Evolutionary conservation across 2,329 filamentous ascomycete species (phyloP).

Genomic region (Didymosphaeria variabile): DNA sequence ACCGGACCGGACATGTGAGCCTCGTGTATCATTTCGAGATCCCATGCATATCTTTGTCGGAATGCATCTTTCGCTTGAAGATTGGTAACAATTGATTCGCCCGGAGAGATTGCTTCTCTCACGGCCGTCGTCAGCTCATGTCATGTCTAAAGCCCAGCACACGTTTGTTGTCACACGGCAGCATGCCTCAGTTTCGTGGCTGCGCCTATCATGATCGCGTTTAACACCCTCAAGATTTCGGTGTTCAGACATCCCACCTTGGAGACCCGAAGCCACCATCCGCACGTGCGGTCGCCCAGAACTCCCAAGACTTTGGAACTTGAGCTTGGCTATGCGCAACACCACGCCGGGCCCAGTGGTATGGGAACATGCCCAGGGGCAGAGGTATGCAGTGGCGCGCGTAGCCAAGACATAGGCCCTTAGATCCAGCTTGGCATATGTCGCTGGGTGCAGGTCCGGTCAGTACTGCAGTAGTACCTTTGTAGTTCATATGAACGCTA

Average conservation of each 20-base stretch:
- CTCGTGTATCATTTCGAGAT: too few relatives aligned
- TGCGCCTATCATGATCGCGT: not conserved
- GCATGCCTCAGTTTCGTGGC: not conserved
- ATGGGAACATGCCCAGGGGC: not conserved
- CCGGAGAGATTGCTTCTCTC: too few relatives aligned
- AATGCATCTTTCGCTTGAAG: too few relatives aligned
- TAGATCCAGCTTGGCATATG: not conserved
- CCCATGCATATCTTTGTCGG: too few relatives aligned
- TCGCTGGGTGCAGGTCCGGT: not conserved
- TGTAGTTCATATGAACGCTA: not conserved
- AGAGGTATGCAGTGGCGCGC: not conserved
- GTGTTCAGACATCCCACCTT: not conserved
- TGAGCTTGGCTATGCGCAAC: not conserved
- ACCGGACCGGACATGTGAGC: too few relatives aligned
- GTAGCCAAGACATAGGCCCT: not conserved
- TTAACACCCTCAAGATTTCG: not conserved
- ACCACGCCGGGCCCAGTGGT: not conserved
- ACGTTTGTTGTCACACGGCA: not conserved
- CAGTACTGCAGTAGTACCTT: not conserved
- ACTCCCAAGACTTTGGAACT: not conserved
- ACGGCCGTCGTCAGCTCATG: too few relatives aligned
- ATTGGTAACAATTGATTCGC: too few relatives aligned
- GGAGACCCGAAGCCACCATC: conserved; percentile 8
- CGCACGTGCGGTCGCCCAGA: conserved; percentile 8
- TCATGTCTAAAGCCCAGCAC: not conserved